Conservation (phyloP, 768 basidiomycete species). For the Suillus subluteus region DNA sequence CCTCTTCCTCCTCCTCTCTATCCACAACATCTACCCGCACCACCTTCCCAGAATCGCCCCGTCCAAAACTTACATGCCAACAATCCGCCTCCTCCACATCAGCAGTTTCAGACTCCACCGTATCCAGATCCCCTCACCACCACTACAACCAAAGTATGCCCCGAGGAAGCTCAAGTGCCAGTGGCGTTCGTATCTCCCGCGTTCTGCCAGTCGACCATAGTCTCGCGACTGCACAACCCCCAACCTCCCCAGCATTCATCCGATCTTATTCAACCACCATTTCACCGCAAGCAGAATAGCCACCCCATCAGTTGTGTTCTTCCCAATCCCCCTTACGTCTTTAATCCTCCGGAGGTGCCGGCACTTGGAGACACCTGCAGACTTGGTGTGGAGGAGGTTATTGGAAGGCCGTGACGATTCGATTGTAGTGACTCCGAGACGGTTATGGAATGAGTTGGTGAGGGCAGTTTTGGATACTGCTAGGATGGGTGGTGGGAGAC, state of each 20-base stretch:
- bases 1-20: slow-evolving; percentile 61
- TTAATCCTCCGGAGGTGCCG: slow-evolving; percentile 38
- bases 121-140: slow-evolving; percentile 22
- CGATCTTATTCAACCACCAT: too few species aligned
- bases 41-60: slow-evolving; percentile 50
- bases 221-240: slow-evolving; percentile 18
- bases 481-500: slow-evolving; percentile 75
- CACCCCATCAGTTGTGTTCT: too few species aligned
- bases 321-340: too few species aligned
- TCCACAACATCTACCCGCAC: slow-evolving; percentile 78
- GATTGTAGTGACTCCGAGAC: slow-evolving; percentile 37
- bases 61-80: slow-evolving; percentile 19
- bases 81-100: slow-evolving; percentile 27
- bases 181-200: slow-evolving; percentile 18
- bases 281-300: too few species aligned
- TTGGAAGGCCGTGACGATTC: slow-evolving; percentile 41
- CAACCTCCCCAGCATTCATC: too few species aligned
- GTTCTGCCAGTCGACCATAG: slow-evolving; percentile 13
- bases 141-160: slow-evolving; percentile 16
- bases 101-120: slow-evolving; percentile 26
- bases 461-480: slow-evolving; percentile 65
- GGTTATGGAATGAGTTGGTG: slow-evolving; percentile 53
- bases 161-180: slow-evolving; percentile 18
- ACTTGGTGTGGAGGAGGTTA: slow-evolving; percentile 60
- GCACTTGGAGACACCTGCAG: slow-evolving; percentile 31